phyloP scores from a whole-genome alignment of 257 asterid species.

The Salvia hispanica region DNA sequence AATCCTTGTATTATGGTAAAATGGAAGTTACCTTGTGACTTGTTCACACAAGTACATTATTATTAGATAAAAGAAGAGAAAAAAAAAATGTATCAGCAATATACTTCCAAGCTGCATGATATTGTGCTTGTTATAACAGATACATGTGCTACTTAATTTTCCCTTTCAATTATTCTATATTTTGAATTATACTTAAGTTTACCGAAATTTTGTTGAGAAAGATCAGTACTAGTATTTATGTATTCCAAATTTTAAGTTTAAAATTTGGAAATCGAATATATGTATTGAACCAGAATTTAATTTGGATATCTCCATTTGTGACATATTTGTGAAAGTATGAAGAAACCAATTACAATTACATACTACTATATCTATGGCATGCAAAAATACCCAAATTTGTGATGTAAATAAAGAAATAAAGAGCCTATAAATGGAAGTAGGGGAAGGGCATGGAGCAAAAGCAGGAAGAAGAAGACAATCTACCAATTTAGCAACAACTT shows the following conservation, averaged over 20 bases:
- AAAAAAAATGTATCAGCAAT: not conserved
- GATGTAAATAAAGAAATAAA: not conserved
- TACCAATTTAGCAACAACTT: constrained; percentile 22
- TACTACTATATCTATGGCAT: no score
- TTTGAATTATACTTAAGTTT: no score
- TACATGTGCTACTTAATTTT: not conserved
- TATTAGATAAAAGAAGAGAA: not conserved
- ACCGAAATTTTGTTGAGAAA: no score
- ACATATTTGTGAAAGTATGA: no score
- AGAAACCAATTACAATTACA: no score
- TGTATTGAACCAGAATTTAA: no score
- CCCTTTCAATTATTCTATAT: not conserved
- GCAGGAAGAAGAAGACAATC: constrained; percentile 36
- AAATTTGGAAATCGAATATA: no score
- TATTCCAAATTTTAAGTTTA: no score
- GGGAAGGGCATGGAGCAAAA: constrained; percentile 43
- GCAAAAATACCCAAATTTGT: no score
- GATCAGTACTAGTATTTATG: no score
- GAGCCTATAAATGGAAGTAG: not conserved
- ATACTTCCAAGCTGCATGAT: not conserved
- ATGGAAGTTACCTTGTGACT: constrained; percentile 29
- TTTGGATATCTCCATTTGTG: no score
- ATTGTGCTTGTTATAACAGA: constrained; percentile 10
- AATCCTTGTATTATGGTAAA: constrained; percentile 24
- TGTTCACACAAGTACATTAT: constrained; percentile 21